Evolutionary conservation across 148 eudicot genomes (phyloP).

Genomic region (Arctostaphylos glauca): DNA sequence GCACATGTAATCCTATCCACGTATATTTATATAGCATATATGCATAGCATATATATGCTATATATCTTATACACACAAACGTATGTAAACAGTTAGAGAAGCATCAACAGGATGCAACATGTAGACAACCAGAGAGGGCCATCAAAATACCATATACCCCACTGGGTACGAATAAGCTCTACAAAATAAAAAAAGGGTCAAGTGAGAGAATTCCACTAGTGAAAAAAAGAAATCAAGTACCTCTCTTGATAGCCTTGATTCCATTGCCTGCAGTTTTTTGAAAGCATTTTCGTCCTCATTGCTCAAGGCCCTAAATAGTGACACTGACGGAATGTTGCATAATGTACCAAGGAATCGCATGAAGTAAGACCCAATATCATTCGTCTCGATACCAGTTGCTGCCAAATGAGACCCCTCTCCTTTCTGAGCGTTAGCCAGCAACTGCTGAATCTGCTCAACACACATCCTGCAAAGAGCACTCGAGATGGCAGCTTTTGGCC

Average conservation of each 20-base stretch:
- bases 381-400: conserved; percentile 63
- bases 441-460: conserved; percentile 80
- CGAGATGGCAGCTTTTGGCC: conserved; percentile 88
- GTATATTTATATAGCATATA: too few species aligned
- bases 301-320: conserved; percentile 69
- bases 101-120: too few species aligned
- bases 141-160: too few species aligned
- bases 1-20: too few species aligned
- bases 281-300: conserved; percentile 80
- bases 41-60: too few species aligned
- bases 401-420: conserved; percentile 60
- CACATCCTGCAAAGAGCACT: conserved; percentile 78
- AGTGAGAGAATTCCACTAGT: not conserved
- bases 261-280: conserved; percentile 71
- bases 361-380: conserved; percentile 83
- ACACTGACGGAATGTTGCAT: conserved; percentile 87
- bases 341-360: conserved; percentile 77
- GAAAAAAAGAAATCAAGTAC: conserved; percentile 28
- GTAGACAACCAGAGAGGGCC: too few species aligned
- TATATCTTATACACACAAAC: too few species aligned
- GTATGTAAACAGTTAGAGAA: too few species aligned
- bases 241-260: conserved; percentile 70
- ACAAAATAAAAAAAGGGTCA: not conserved
- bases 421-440: conserved; percentile 78
- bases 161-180: too few species aligned